Evolutionary conservation across 1,284 basidiomycete genomes (phyloP), one percentile per base, ranked within the genome.

Genomic region (Malassezia caprae): DNA sequence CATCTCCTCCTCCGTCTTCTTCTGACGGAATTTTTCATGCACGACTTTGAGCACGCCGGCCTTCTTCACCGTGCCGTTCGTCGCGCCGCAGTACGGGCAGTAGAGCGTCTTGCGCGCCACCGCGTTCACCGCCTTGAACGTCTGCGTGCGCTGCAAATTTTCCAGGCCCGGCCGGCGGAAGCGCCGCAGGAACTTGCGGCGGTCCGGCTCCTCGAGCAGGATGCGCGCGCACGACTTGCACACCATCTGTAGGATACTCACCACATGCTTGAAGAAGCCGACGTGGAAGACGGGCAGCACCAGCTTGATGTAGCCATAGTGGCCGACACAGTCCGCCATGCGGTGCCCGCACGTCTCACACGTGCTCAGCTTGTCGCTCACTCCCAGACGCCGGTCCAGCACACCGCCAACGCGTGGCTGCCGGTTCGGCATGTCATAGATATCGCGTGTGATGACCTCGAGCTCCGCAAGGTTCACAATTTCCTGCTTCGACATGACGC

Each of bases 11-110:
- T 84, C 85, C 4, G 87, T 88, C 79, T 96, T 96, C 77, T 93
- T 91, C 5, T 90, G 88, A 37, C 93, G 81, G 75, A 89, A 99
- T 76, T 94, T 94, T 78, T 98, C 94, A 73, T 98, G 94, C 42
- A 93, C 87, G 66, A 99, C 96, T 76, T 90, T 93, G 67, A 99
- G 76, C 4, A 89, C 84, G 4, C 90, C 91, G 0, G 84, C 88
- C 78, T 98, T 98, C 78, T 98, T 99, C 56, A 99, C 91, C 0
- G 87, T 84, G 30, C 94, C 94, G 72, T 99, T 99, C 8, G 86
- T 87, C 3, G 88, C 82, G 34, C 87, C 83, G 73, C 94, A 99
- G 75, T 96, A 87, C 0, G 89, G 88, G 66, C 94, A 99, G 64
- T 90, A 86, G 23, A 89, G 82, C 32, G 86, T 82, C 77, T 98